These are phyloP conservation scores for Platanthera zijinensis DNA, from an alignment of 106 monocot species.

Conservation along the genomic window DNA sequence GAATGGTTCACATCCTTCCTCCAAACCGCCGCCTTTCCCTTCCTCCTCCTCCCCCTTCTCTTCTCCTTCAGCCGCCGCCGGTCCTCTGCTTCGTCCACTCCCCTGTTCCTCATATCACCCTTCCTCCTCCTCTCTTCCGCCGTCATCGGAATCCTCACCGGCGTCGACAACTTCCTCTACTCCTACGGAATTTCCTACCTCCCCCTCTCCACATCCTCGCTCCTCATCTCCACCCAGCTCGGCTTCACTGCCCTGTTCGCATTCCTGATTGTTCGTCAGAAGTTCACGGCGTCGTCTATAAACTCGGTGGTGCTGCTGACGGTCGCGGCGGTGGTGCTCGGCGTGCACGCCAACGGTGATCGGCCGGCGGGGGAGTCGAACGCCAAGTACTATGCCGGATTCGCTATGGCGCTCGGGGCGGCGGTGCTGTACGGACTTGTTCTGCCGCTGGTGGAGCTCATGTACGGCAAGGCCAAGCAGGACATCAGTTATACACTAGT, in stretches of 20 bases:
- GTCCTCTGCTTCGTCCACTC: too few species aligned
- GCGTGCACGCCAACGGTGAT: neutral
- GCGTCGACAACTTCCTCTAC: constrained; percentile 9
- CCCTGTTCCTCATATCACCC: too few species aligned
- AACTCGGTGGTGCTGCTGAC: constrained; percentile 9
- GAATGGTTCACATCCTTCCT: too few species aligned
- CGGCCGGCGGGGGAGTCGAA: neutral
- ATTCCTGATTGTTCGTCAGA: constrained; percentile 1
- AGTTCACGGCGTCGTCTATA: neutral
- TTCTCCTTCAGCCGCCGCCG: too few species aligned
- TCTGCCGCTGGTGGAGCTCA: constrained; percentile 26
- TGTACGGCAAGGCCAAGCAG: constrained; percentile 11
- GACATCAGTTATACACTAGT: neutral
- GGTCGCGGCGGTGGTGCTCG: constrained; percentile 1
- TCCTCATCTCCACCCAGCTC: constrained; percentile 12
- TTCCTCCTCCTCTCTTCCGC: neutral
- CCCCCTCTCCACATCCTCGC: constrained; percentile 10
- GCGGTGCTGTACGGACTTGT: constrained; percentile 17
- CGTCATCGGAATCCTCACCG: constrained; percentile 1
- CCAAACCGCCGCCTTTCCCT: too few species aligned
- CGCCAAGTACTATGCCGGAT: constrained; percentile 13
- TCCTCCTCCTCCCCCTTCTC: too few species aligned
- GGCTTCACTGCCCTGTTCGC: constrained; percentile 7
- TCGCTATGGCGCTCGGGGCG: constrained; percentile 9
- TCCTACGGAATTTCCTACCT: constrained; percentile 11